Evolutionary conservation across 257 asterid species (phyloP).

Genomic region (Solanum pimpinellifolium): DNA sequence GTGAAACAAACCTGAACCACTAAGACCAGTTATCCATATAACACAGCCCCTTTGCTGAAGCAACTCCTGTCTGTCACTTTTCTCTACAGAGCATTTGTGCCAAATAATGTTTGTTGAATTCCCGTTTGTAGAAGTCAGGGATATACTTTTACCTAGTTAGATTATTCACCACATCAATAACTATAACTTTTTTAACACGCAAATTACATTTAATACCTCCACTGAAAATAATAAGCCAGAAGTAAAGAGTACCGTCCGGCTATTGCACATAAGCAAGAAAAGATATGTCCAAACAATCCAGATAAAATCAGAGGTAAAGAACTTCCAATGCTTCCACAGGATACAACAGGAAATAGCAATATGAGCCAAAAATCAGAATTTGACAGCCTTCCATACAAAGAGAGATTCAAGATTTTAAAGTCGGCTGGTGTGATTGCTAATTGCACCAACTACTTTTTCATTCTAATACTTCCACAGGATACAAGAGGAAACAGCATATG

Average conservation of each 20-base stretch:
- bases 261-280: neutral
- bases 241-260: neutral
- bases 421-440: neutral
- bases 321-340: neutral
- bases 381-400: neutral
- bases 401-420: neutral
- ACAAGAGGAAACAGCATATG: neutral
- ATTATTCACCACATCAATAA: neutral
- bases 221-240: neutral
- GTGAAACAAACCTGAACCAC: slow-evolving; percentile 90
- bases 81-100: slow-evolving; percentile 88
- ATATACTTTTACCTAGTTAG: slow-evolving; percentile 31
- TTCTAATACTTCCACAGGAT: neutral
- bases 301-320: neutral
- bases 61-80: slow-evolving; percentile 63
- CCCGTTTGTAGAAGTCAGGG: slow-evolving; percentile 40
- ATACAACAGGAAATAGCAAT: neutral
- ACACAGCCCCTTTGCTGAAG: slow-evolving; percentile 97
- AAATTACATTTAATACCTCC: neutral
- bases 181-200: neutral
- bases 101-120: slow-evolving; percentile 74
- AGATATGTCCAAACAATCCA: neutral
- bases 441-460: neutral
- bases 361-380: neutral
- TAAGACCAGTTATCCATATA: slow-evolving; percentile 94